Base-by-base conservation (phyloP, 176 grass and related monocot species). In the Bothriochloa decipiens region DNA sequence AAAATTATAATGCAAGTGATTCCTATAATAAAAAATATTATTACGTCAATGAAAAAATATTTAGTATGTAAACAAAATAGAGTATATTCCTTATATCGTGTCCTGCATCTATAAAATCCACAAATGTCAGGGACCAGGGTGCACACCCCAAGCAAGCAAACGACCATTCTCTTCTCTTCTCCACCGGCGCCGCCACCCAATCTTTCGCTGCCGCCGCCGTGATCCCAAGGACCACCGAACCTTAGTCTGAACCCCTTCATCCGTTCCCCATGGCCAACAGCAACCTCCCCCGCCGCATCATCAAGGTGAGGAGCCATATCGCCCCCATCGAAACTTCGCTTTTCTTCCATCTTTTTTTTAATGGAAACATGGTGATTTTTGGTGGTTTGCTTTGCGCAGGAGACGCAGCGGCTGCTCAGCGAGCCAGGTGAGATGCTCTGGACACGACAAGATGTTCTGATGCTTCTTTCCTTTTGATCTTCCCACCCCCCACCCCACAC, bases 331-430 rank as follows among this genome's bases (percentile, higher is more conserved):
- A 43, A 77, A 18, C 35, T 70, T 62, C 3, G 9, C 3, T 72
- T 6, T 62, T 27, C 32, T 18, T 28, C 15, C 45, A 14, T 11
- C 13, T 16, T 49, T 14, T 15, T 61, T 88, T 88, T 62, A 16
- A 32, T 73, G 62, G 25, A 69, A 39, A 88, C 13, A 52, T 74
- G 84, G 39, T 37, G 2, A 32, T 35, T 49, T 49, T 47, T 47
- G 25, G 76, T 65, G 28, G 11, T 65, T 81, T 75, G 29, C 45
- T 58, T 87, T 37, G 47, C 50, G 83, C 88, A 98, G 96, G 96
- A 98, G 88, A 98, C 93, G 52, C 93, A 98, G 86, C 70, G 96
- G 14, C 89, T 98, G 70, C 96, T 98, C 78, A 98, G 93, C 86
- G 96, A 98, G 82, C 96, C 96, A 90, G 93, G 93, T 98, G 92